phyloP scores from a whole-genome alignment of 2,329 filamentous ascomycete species.

The Exophiala spinifera region DNA sequence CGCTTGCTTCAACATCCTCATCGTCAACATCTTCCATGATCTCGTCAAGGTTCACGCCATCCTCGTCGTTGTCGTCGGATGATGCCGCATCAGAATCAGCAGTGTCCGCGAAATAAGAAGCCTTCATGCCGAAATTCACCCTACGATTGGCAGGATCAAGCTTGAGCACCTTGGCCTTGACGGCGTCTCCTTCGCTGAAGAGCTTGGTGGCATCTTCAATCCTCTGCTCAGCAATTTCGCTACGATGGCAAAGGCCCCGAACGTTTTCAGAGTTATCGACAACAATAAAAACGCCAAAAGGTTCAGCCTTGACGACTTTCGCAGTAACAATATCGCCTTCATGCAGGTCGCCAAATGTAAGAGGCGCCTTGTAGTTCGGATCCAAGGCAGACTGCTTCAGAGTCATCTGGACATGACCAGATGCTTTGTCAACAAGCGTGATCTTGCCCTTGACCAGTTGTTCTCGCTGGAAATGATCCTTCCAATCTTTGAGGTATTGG shows the following conservation, averaged over 20 bases:
- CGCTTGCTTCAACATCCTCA: slow-evolving; percentile 35
- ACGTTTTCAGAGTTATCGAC: slow-evolving; percentile 84
- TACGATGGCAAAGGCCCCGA: slow-evolving; percentile 88
- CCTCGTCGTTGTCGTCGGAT: slow-evolving; percentile 43
- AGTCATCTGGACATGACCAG: slow-evolving; percentile 76
- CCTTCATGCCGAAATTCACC: slow-evolving; percentile 88
- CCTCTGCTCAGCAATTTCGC: slow-evolving; percentile 80
- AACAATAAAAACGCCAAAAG: slow-evolving; percentile 92
- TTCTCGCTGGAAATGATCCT: slow-evolving; percentile 79
- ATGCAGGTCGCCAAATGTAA: slow-evolving; percentile 74
- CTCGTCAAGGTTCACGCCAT: slow-evolving; percentile 36
- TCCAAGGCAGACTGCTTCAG: slow-evolving; percentile 83
- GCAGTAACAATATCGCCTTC: slow-evolving; percentile 80
- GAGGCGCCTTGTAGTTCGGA: slow-evolving; percentile 68
- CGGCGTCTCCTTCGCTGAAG: slow-evolving; percentile 85
- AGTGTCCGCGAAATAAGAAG: slow-evolving; percentile 74
- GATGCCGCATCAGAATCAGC: slow-evolving; percentile 45
- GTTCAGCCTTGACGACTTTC: slow-evolving; percentile 87
- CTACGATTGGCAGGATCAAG: slow-evolving; percentile 71
- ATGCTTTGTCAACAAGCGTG: slow-evolving; percentile 64
- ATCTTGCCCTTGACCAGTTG: slow-evolving; percentile 89
- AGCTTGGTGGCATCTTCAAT: slow-evolving; percentile 84
- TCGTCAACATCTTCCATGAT: slow-evolving; percentile 40
- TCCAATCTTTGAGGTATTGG: slow-evolving; percentile 91
- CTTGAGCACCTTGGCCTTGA: slow-evolving; percentile 84